Evolutionary conservation across 2,329 filamentous ascomycete species (phyloP), one percentile per base, ranked within the genome.

Genomic region (Ampelomyces quisqualis): DNA sequence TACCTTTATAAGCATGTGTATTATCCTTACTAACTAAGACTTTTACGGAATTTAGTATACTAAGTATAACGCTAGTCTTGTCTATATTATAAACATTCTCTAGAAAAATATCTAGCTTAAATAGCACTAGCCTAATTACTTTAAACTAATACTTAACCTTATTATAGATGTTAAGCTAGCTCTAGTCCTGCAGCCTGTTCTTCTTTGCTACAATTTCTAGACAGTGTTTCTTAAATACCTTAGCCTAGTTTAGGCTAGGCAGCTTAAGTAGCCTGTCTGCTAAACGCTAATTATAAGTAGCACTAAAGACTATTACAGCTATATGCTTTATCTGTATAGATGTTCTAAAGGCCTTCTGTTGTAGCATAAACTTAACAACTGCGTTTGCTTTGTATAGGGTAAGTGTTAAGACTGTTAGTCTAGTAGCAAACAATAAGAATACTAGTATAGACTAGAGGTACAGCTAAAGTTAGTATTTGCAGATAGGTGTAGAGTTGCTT

Each of bases 381-480:
- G 57, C 60, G 33, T 62, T 53, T 52, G 61, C 60, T 52, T 65
- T 55, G 27, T 21, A 43, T 7, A 41, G 55, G 37, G n/a, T n/a
- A n/a, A n/a, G n/a, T n/a, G n/a, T n/a, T n/a, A n/a, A n/a, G n/a
- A n/a, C n/a, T n/a, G n/a, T n/a, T n/a, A n/a, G n/a, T n/a, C n/a
- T n/a, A n/a, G n/a, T n/a, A n/a, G n/a, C n/a, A n/a, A n/a, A n/a
- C n/a, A n/a, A n/a, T n/a, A n/a, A n/a, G n/a, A n/a, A n/a, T n/a
- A n/a, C n/a, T n/a, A n/a, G n/a, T n/a, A n/a, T n/a, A n/a, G n/a
- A n/a, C n/a, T n/a, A n/a, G n/a, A n/a, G n/a, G n/a, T n/a, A n/a
- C n/a, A n/a, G n/a, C n/a, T n/a, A n/a, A n/a, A n/a, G n/a, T n/a
- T n/a, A n/a, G n/a, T n/a, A n/a, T n/a, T n/a, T n/a, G n/a, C n/a